Conservation (phyloP, 352 stramenopile genomes). For the Globisporangium nagaii region DNA sequence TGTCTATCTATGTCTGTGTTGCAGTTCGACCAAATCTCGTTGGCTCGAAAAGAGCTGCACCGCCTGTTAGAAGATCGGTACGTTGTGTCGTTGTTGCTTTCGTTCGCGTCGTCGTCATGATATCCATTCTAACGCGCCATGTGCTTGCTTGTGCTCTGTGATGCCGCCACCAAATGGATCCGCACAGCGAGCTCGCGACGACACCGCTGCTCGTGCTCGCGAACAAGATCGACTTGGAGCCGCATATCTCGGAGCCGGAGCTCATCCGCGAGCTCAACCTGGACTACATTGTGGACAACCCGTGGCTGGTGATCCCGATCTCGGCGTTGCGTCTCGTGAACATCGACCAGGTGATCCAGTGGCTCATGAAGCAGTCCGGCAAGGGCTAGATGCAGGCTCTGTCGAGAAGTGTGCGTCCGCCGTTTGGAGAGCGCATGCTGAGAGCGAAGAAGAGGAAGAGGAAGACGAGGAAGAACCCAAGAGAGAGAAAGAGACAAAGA, state of each 20-base stretch:
- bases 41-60: slow-evolving; percentile 93
- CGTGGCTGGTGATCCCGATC: slow-evolving; percentile 98
- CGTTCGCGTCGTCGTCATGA: slow-evolving; percentile 4
- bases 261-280: slow-evolving; percentile 95
- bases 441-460: slow-evolving; percentile 5
- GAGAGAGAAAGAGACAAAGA: slow-evolving; percentile 1
- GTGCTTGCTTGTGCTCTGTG: slow-evolving; percentile 1
- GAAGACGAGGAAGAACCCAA: slow-evolving; percentile 1
- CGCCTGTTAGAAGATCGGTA: slow-evolving; percentile 92
- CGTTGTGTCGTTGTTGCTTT: slow-evolving; percentile 19
- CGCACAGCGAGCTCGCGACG: slow-evolving; percentile 75
- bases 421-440: neutral
- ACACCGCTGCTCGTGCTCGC: slow-evolving; percentile 95
- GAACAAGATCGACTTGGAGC: slow-evolving; percentile 99
- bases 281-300: slow-evolving; percentile 98
- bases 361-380: slow-evolving; percentile 93
- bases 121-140: neutral
- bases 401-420: neutral
- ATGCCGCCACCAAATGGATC: neutral
- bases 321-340: slow-evolving; percentile 95
- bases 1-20: neutral
- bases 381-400: slow-evolving; percentile 49
- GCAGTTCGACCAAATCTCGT: slow-evolving; percentile 91
- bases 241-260: slow-evolving; percentile 88
- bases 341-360: slow-evolving; percentile 97